These are phyloP conservation scores for Articulospora tetracladia DNA, from an alignment of 495 filamentous ascomycete species.

Conservation along the genomic window DNA sequence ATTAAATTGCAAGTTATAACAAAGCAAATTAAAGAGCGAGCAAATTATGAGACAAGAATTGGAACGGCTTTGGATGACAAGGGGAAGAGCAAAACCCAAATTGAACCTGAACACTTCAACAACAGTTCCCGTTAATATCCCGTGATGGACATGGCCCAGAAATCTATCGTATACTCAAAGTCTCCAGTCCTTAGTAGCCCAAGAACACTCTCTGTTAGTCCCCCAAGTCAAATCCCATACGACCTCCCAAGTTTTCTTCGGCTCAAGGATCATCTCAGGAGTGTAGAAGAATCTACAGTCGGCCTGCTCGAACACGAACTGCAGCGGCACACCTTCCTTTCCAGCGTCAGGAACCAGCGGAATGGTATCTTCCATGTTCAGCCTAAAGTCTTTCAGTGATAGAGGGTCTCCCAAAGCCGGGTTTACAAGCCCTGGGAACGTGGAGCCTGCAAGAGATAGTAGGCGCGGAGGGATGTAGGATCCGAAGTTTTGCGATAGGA, in stretches of 20 bases:
- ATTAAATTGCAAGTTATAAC: too few species aligned
- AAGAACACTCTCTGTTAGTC: constrained; percentile 10
- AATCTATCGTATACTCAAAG: too few species aligned
- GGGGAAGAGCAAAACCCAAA: too few species aligned
- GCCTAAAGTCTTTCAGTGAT: constrained; percentile 27
- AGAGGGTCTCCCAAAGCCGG: constrained; percentile 9
- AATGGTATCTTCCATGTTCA: constrained; percentile 39
- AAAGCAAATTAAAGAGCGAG: too few species aligned
- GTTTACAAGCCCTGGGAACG: constrained; percentile 20
- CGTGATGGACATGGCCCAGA: too few species aligned
- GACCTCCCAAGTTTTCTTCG: constrained; percentile 40
- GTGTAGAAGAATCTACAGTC: constrained; percentile 54
- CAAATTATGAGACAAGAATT: too few species aligned
- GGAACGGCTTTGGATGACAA: too few species aligned
- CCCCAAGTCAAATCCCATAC: constrained; percentile 22
- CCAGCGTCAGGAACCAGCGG: constrained; percentile 22
- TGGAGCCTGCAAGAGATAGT: constrained; percentile 9
- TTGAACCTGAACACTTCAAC: too few species aligned
- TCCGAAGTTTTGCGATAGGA: not conserved
- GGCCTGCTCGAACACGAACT: constrained; percentile 49
- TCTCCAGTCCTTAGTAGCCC: constrained; percentile 1
- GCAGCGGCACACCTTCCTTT: constrained; percentile 35
- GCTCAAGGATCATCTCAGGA: constrained; percentile 33
- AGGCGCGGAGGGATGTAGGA: constrained; percentile 23
- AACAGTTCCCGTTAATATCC: too few species aligned